Evolutionary conservation across 148 eudicot species (phyloP), one percentile per base, ranked within the genome.

Genomic region (Nyssa sinensis): DNA sequence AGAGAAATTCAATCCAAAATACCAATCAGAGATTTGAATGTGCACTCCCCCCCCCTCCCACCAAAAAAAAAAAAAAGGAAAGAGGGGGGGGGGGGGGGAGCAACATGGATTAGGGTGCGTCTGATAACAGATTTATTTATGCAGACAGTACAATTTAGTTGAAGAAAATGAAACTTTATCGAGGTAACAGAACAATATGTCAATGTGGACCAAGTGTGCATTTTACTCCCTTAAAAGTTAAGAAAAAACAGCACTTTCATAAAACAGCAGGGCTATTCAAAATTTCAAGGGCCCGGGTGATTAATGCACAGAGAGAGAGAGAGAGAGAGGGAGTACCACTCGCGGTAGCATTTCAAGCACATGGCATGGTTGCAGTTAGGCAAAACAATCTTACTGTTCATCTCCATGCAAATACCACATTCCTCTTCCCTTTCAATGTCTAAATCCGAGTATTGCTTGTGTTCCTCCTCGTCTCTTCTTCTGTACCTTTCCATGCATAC

Each of bases 391-490:
- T 90, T 94, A 69, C 85, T 86, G 74, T 90, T 90, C 76, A 78
- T 85, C 86, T 91, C 97, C 97, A 94, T 91, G 83, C 98, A 94
- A 74, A 94, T 94, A 33, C 97, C 97, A 84, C 98, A 94, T 72
- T 94, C 98, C 74, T 95, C 97, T 80, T 92, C 97, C 67, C 97
- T 86, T 78, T 95, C 97, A 72, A 72, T 78, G 69, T 95, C 98
- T 68, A 74, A 58, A 70, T 92, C 97, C 27, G 91, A 83, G 72
- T 69, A 84, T 14, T 79, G 88, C 64, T 75, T 75, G 61, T 73
- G 79, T 29, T 88, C 98, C 33, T 82, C 94, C 7, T 86, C 89
- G n/a, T 94, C 97, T 84, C 83, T 90, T 77, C 83, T 89, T 44
- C 88, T 87, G 81, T 92, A 90, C 80, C 97, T 90, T 79, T 95